Conservation (phyloP, 805 yeast species). For the Candida nanaspora region DNA sequence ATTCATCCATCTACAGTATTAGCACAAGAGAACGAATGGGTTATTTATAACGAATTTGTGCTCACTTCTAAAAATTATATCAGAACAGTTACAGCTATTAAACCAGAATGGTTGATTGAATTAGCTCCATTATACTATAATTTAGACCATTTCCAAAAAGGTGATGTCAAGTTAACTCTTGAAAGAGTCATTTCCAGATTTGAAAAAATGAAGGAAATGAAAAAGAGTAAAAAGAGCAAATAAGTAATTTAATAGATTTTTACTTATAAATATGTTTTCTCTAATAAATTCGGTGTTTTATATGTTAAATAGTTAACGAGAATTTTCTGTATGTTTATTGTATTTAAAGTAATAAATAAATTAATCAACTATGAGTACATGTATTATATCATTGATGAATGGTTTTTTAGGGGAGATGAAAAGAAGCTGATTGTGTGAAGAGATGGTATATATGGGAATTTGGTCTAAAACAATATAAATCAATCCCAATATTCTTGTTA, state of each 20-base stretch:
- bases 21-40: slow-evolving; percentile 88
- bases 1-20: slow-evolving; percentile 91
- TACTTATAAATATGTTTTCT: neutral
- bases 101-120: slow-evolving; percentile 89
- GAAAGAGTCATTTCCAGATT: slow-evolving; percentile 50
- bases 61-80: slow-evolving; percentile 89
- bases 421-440: too few relatives aligned
- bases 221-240: slow-evolving; percentile 6
- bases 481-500: too few relatives aligned
- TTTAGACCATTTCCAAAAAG: slow-evolving; percentile 53
- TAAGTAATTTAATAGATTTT: neutral
- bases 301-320: too few relatives aligned
- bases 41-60: slow-evolving; percentile 91
- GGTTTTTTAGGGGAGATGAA: too few relatives aligned
- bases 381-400: neutral
- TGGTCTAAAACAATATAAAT: too few relatives aligned
- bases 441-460: too few relatives aligned
- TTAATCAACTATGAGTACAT: neutral
- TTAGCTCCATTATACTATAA: slow-evolving; percentile 69
- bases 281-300: too few relatives aligned
- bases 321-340: neutral
- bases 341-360: neutral
- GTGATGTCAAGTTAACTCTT: slow-evolving; percentile 64
- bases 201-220: slow-evolving; percentile 32
- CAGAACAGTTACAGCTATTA: slow-evolving; percentile 84